These are phyloP conservation scores for Monosporascus sp. DNA, from an alignment of 2,329 filamentous ascomycete species.

Conservation along the genomic window DNA sequence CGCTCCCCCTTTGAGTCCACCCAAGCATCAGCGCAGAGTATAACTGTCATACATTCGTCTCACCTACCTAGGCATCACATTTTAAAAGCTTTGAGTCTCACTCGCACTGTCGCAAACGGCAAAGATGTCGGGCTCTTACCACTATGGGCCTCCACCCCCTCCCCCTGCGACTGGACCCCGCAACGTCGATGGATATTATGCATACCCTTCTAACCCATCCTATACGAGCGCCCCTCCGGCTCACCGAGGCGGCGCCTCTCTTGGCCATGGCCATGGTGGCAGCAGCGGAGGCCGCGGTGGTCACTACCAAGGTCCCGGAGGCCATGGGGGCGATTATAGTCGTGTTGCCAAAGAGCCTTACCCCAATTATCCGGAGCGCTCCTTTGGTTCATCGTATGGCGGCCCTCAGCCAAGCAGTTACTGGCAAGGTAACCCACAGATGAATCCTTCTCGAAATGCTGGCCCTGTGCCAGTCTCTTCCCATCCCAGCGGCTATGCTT, in stretches of 20 bases:
- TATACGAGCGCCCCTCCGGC: constrained; percentile 38
- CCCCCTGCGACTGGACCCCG: constrained; percentile 18
- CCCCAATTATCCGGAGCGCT: constrained; percentile 1
- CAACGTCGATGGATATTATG: background rate
- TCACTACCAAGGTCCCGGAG: constrained; percentile 17
- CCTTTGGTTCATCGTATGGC: constrained; percentile 19
- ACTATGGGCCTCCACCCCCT: constrained; percentile 23
- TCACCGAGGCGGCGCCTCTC: constrained; percentile 18
- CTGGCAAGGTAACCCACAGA: constrained; percentile 26
- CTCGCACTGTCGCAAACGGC: background rate
- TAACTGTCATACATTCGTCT: too few species aligned
- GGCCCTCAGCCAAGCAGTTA: constrained; percentile 23
- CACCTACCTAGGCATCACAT: constrained; percentile 17
- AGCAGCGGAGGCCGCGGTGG: constrained; percentile 17
- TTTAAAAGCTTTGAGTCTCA: too few species aligned
- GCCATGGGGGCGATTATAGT: constrained; percentile 19
- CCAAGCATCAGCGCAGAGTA: too few species aligned
- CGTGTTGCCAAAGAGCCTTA: constrained; percentile 5
- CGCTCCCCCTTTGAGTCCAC: too few species aligned
- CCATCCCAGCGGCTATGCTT: constrained; percentile 15
- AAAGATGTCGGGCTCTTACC: background rate
- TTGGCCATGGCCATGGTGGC: constrained; percentile 13
- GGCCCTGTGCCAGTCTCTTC: constrained; percentile 41
- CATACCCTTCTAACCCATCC: constrained; percentile 28
- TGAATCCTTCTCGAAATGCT: constrained; percentile 22